Percentiles rank a stretch among this genome's conserved stretches.
Conservation (phyloP, 2,329 filamentous ascomycete genomes). For the Calonectria leucothoes region DNA sequence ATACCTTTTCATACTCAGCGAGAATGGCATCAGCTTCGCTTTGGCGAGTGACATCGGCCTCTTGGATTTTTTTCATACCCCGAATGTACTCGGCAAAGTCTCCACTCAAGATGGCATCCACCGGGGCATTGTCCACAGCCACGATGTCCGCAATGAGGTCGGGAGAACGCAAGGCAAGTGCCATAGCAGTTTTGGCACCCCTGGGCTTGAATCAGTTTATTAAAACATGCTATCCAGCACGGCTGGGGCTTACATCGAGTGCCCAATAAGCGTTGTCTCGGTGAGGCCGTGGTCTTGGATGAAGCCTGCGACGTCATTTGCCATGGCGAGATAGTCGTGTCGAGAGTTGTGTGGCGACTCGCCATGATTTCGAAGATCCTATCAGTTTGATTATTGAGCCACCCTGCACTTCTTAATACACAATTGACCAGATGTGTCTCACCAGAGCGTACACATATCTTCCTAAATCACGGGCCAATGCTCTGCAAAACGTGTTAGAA, state of each 20-base stretch:
- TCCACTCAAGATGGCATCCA: slow-evolving; percentile 79
- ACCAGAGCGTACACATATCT: slow-evolving; percentile 86
- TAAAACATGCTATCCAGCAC: neutral
- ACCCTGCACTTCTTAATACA: slow-evolving; percentile 14
- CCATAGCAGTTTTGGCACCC: slow-evolving; percentile 95
- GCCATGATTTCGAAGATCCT: slow-evolving; percentile 95
- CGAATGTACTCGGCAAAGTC: slow-evolving; percentile 85
- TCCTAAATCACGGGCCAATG: slow-evolving; percentile 82
- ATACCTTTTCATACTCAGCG: slow-evolving; percentile 75
- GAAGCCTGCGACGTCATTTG: slow-evolving; percentile 84
- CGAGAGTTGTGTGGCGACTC: slow-evolving; percentile 81
- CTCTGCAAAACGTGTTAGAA: slow-evolving; percentile 60
- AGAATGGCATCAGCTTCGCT: slow-evolving; percentile 86
- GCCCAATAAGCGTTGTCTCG: slow-evolving; percentile 83
- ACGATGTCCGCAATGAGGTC: slow-evolving; percentile 77
- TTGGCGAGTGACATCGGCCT: slow-evolving; percentile 73
- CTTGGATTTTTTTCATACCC: slow-evolving; percentile 86
- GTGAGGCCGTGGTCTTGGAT: slow-evolving; percentile 77
- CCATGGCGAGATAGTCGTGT: slow-evolving; percentile 87
- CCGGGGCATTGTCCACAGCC: slow-evolving; percentile 91
- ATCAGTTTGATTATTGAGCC: slow-evolving; percentile 24
- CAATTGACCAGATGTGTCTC: slow-evolving; percentile 45
- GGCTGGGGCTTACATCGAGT: slow-evolving; percentile 79
- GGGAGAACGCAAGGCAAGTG: slow-evolving; percentile 79
- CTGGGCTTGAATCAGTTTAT: slow-evolving; percentile 51